Conservation (phyloP, 257 asterid genomes). For the Marsdenia floribunda region DNA sequence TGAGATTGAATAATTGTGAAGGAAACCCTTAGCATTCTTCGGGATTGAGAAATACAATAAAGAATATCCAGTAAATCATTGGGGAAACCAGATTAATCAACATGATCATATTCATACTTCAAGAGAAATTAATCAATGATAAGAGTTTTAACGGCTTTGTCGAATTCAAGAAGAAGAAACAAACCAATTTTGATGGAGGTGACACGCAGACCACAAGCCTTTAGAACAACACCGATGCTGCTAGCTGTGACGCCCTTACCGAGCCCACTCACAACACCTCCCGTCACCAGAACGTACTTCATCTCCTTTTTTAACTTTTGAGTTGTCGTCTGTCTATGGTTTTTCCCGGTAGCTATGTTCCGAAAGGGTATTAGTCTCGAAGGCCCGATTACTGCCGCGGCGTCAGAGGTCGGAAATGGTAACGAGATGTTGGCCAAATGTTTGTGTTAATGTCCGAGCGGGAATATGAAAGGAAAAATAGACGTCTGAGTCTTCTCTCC, state of each 20-base stretch:
- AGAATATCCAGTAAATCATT: neutral
- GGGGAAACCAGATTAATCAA: neutral
- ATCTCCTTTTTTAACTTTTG: constrained; percentile 21
- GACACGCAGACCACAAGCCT: constrained; percentile 94
- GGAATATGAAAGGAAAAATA: constrained; percentile 18
- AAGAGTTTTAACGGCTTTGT: neutral
- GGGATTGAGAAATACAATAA: too few relatives aligned
- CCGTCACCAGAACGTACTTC: constrained; percentile 93
- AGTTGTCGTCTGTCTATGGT: neutral
- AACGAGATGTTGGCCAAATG: constrained; percentile 11
- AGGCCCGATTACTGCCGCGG: too few relatives aligned
- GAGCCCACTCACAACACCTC: constrained; percentile 98
- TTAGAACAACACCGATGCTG: constrained; percentile 94
- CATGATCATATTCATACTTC: neutral
- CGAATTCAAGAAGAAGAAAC: constrained; percentile 1
- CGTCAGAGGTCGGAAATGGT: neutral
- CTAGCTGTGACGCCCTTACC: constrained; percentile 99
- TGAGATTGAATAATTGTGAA: neutral
- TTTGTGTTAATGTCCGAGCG: constrained; percentile 33
- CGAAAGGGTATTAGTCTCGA: neutral
- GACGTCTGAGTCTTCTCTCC: neutral
- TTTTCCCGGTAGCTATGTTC: neutral
- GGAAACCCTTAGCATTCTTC: neutral
- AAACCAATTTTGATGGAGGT: constrained; percentile 97
- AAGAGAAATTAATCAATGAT: neutral